These are phyloP conservation scores for Leucaena leucocephala DNA, from an alignment of 306 rosid species.

Conservation along the genomic window DNA sequence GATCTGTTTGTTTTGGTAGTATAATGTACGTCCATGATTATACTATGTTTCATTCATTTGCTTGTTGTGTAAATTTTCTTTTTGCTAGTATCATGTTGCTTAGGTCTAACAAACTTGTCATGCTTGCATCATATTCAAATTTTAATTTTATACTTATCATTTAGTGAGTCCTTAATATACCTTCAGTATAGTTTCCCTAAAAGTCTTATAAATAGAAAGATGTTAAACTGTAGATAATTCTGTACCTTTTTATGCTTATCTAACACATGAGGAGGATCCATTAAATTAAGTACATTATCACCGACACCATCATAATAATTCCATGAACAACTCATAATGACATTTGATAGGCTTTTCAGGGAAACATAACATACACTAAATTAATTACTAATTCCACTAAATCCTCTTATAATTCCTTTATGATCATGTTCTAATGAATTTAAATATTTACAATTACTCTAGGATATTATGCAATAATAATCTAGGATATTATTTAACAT, in stretches of 20 bases:
- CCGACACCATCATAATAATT: background rate
- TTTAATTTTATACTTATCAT: background rate
- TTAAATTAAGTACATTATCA: background rate
- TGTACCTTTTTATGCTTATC: background rate
- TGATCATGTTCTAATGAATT: background rate
- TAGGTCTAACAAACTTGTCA: background rate
- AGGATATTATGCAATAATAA: background rate
- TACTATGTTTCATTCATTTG: slow-evolving; percentile 24
- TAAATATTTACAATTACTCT: background rate
- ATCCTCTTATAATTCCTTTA: background rate
- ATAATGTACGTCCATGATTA: slow-evolving; percentile 19
- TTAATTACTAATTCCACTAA: background rate
- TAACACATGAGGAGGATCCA: background rate
- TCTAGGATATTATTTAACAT: background rate
- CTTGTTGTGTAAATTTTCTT: slow-evolving; percentile 31
- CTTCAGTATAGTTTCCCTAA: background rate
- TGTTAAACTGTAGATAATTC: background rate
- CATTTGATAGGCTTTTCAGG: background rate
- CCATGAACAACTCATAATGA: background rate
- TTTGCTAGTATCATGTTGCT: slow-evolving; percentile 7
- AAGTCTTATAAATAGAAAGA: background rate
- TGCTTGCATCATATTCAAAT: background rate
- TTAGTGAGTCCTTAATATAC: background rate
- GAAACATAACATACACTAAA: background rate
- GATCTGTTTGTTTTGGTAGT: slow-evolving; percentile 33